Percentiles rank a stretch among this genome's conserved stretches.
phyloP scores from a whole-genome alignment of 1,284 basidiomycete genomes.

The Ceratorhiza oryzae-sativae region DNA sequence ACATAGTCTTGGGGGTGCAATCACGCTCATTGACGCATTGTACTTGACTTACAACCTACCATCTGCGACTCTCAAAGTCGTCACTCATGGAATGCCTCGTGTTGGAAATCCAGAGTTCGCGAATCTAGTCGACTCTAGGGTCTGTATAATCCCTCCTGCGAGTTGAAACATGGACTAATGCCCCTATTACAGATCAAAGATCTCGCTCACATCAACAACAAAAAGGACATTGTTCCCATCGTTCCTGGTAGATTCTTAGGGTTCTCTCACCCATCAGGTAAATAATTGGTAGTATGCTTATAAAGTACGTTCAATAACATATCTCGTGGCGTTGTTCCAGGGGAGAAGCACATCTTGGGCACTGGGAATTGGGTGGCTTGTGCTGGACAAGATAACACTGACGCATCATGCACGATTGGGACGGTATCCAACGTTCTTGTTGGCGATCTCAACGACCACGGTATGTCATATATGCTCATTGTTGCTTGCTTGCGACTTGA shows the following conservation, averaged over 20 bases:
- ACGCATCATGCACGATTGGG: slow-evolving; percentile 40
- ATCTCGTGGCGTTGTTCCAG: too few species aligned
- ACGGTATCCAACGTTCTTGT: slow-evolving; percentile 40
- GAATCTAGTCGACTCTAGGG: slow-evolving; percentile 32
- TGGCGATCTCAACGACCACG: slow-evolving; percentile 36
- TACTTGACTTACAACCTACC: slow-evolving; percentile 41
- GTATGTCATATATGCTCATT: slow-evolving; percentile 4
- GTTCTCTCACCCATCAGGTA: slow-evolving; percentile 39
- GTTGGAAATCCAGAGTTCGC: slow-evolving; percentile 43
- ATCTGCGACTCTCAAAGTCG: slow-evolving; percentile 38
- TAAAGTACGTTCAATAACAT: too few species aligned
- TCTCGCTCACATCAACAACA: slow-evolving; percentile 24
- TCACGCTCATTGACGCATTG: slow-evolving; percentile 31
- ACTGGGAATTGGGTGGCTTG: slow-evolving; percentile 41
- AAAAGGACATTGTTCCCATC: slow-evolving; percentile 35
- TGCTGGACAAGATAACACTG: slow-evolving; percentile 42
- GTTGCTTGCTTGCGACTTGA: neutral
- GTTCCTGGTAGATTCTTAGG: slow-evolving; percentile 36
- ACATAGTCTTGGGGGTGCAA: slow-evolving; percentile 41
- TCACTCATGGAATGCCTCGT: slow-evolving; percentile 40
- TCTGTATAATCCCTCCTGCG: neutral
- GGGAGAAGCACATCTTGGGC: slow-evolving; percentile 35
- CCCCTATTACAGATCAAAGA: slow-evolving; percentile 3
- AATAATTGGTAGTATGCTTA: too few species aligned
- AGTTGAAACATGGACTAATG: neutral